Conservation (phyloP, 2,329 filamentous ascomycete genomes). For the Daldinia eschscholtzii region DNA sequence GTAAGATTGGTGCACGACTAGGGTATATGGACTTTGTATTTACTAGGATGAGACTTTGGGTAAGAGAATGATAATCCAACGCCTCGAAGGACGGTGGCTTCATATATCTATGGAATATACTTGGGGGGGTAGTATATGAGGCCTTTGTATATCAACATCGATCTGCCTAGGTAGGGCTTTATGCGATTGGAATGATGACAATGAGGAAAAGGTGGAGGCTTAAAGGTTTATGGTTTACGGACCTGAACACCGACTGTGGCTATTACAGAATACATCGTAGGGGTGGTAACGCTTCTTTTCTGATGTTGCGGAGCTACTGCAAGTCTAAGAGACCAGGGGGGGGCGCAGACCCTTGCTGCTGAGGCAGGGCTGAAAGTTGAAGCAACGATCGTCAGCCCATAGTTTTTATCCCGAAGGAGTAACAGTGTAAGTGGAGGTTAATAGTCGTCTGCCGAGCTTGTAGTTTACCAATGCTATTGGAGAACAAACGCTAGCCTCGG, state of each 20-base stretch:
- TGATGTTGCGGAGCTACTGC: constrained; percentile 38
- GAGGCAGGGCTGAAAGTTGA: constrained; percentile 45
- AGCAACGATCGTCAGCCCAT: constrained; percentile 42
- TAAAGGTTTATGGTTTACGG: constrained; percentile 21
- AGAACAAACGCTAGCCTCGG: constrained; percentile 22
- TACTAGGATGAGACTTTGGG: constrained; percentile 7
- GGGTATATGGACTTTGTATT: constrained; percentile 17
- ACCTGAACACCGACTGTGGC: constrained; percentile 3
- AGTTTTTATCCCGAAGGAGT: constrained; percentile 20
- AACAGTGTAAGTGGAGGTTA: constrained; percentile 16
- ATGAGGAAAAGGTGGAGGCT: constrained; percentile 24
- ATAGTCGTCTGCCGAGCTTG: constrained; percentile 25
- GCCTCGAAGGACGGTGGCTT: constrained; percentile 36
- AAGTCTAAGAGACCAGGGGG: constrained; percentile 35
- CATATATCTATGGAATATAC: constrained; percentile 39
- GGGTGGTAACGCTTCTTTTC: constrained; percentile 22
- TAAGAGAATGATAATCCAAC: constrained; percentile 17
- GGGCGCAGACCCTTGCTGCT: constrained; percentile 40
- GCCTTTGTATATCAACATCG: constrained; percentile 34
- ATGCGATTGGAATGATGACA: constrained; percentile 31
- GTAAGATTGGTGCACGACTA: constrained; percentile 12
- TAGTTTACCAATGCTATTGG: constrained; percentile 32
- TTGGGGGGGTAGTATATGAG: neutral
- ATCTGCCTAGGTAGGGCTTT: constrained; percentile 19
- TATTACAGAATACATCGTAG: constrained; percentile 21